phyloP scores from a whole-genome alignment of 768 basidiomycete species.

The button mushroom (Agaricus bisporus) region DNA sequence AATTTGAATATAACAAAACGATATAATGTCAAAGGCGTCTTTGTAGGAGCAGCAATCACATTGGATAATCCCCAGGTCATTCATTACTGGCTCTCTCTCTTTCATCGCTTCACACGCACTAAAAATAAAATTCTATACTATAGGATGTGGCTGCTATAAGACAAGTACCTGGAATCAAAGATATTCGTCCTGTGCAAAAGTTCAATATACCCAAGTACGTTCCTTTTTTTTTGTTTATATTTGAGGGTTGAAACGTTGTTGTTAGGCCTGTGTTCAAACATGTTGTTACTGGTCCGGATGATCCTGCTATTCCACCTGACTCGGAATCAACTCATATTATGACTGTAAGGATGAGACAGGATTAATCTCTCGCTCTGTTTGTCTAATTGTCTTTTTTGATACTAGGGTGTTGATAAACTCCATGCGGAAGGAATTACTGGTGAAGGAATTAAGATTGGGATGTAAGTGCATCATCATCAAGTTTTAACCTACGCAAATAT shows the following conservation, averaged over 20 bases:
- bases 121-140: neutral
- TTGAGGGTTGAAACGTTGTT: neutral
- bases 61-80: slow-evolving; percentile 28
- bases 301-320: slow-evolving; percentile 40
- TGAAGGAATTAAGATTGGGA: slow-evolving; percentile 60
- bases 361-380: neutral
- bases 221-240: slow-evolving; percentile 9
- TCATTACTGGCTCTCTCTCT: neutral
- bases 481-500: too few relatives aligned
- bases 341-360: slow-evolving; percentile 29
- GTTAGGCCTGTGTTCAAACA: slow-evolving; percentile 37
- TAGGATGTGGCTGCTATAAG: slow-evolving; percentile 44
- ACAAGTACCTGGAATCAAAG: slow-evolving; percentile 44
- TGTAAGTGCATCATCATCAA: slow-evolving; percentile 35
- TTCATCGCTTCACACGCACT: neutral
- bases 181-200: slow-evolving; percentile 45
- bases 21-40: slow-evolving; percentile 46
- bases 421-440: slow-evolving; percentile 60
- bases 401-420: slow-evolving; percentile 57
- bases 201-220: slow-evolving; percentile 35
- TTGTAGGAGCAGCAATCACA: slow-evolving; percentile 52
- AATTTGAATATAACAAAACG: slow-evolving; percentile 42
- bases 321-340: slow-evolving; percentile 46
- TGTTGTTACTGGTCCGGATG: slow-evolving; percentile 33
- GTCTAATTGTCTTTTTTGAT: neutral